These are phyloP conservation scores for Ciborinia camelliae DNA, from an alignment of 2,329 filamentous ascomycete species.

Conservation along the genomic window DNA sequence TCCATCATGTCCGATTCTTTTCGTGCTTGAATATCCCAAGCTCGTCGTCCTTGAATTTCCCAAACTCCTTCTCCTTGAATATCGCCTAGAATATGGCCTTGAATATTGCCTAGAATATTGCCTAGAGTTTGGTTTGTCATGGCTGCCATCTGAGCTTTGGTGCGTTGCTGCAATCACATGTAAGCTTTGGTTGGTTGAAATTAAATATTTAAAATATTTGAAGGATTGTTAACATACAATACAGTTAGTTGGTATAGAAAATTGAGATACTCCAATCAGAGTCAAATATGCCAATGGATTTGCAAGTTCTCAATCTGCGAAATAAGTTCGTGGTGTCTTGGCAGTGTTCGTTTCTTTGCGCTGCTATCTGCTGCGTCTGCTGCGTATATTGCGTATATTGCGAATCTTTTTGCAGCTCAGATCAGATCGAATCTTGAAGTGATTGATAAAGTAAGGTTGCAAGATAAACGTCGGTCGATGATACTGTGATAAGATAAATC, in stretches of 20 bases:
- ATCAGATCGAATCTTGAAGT: background rate
- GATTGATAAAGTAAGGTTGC: too few species aligned
- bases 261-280: too few species aligned
- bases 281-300: background rate
- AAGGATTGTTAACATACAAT: background rate
- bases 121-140: too few species aligned
- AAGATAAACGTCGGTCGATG: background rate
- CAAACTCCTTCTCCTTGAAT: too few species aligned
- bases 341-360: background rate
- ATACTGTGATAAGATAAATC: background rate
- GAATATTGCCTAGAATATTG: too few species aligned
- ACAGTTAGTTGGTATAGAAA: background rate
- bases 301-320: background rate
- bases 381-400: too few species aligned
- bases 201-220: background rate
- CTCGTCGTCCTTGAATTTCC: too few species aligned
- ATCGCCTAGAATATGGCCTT: too few species aligned
- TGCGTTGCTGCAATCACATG: background rate
- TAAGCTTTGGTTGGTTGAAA: background rate
- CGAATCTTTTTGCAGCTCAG: too few species aligned
- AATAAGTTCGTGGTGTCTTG: background rate
- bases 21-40: too few species aligned
- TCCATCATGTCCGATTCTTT: too few species aligned
- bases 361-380: too few species aligned
- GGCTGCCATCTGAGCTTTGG: background rate